A percentile compares a stretch with the other conserved stretches of the same genome.
These are phyloP conservation scores for Limtongia smithiae DNA, from an alignment of 805 yeast species.

Conservation along the genomic window DNA sequence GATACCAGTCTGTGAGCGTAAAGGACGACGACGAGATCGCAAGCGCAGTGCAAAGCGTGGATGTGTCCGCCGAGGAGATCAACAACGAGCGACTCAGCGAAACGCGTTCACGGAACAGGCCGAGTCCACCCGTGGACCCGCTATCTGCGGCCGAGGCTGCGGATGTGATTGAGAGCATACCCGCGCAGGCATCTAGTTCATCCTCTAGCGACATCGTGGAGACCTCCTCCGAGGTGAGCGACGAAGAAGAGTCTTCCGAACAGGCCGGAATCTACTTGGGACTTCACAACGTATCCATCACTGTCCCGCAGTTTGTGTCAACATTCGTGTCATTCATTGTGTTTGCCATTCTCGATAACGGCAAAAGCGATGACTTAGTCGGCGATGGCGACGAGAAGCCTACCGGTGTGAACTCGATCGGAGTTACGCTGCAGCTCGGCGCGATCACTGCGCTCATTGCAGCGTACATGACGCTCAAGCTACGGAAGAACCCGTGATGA, in stretches of 20 bases:
- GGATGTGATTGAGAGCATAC: background rate
- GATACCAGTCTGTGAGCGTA: conserved; percentile 5
- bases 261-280: conserved; percentile 41
- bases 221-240: background rate
- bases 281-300: conserved; percentile 41
- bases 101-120: background rate
- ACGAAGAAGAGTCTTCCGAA: conserved; percentile 26
- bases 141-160: background rate
- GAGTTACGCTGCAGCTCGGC: conserved; percentile 40
- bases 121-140: background rate
- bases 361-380: conserved; percentile 18
- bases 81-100: background rate
- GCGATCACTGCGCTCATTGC: conserved; percentile 38
- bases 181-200: background rate
- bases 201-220: background rate
- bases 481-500: conserved; percentile 7
- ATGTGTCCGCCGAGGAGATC: conserved; percentile 7
- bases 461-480: conserved; percentile 32
- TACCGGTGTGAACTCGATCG: conserved; percentile 39
- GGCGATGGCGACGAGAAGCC: conserved; percentile 30
- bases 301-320: conserved; percentile 41
- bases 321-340: conserved; percentile 40
- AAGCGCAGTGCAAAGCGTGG: background rate
- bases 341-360: conserved; percentile 34
- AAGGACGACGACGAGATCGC: conserved; percentile 1